Base-by-base conservation (phyloP, 768 basidiomycete species). In the Coprinopsis marcescibilis region DNA sequence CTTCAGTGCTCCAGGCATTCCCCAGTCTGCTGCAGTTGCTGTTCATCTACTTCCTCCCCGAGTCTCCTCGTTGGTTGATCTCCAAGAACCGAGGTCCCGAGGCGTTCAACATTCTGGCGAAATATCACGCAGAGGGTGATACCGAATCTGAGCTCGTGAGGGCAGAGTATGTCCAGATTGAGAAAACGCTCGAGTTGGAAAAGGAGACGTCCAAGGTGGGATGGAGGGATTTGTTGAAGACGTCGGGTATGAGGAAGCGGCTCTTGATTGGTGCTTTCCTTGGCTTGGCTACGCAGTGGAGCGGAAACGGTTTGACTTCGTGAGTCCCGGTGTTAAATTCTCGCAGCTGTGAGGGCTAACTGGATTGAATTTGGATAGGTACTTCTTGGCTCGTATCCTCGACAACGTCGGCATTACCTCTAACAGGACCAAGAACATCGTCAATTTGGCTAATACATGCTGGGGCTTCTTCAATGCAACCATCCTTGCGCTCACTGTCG, bases 11-110 rank as follows among this genome's bases (percentile, higher is more conserved):
- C 4, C 83, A 84, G 58, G 52, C 75, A 26, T 57, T 71, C 1
- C 82, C 82, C 1, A 75, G 73, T 49, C 25, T 68, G 10, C 60
- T 82, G 17, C 81, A 83, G 51, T 55, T 83, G 35, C 49, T 52
- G 21, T 78, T 84, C 59, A 68, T 83, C 43, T 73, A 63, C 56
- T 76, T 78, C 55, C 63, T 83, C 13, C 80, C 80, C 2, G 82
- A 85, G 55, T 81, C 78, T 10, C 82, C 82, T 13, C 72, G 78
- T 30, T 83, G 80, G 80, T 69, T 83, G 3, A 66, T 83, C 24
- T 73, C 77, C 2, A 74, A 73, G 40, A 79, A 80, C 23, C 71
- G 79, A 14, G 60, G 59, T 1, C 67, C 68, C 0, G 76, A 80
- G 49, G 79, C 78, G 0, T 58, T 61, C 43, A 62, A 57, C 1